phyloP scores from a whole-genome alignment of 352 stramenopile genomes.

The Globisporangium irregulare region DNA sequence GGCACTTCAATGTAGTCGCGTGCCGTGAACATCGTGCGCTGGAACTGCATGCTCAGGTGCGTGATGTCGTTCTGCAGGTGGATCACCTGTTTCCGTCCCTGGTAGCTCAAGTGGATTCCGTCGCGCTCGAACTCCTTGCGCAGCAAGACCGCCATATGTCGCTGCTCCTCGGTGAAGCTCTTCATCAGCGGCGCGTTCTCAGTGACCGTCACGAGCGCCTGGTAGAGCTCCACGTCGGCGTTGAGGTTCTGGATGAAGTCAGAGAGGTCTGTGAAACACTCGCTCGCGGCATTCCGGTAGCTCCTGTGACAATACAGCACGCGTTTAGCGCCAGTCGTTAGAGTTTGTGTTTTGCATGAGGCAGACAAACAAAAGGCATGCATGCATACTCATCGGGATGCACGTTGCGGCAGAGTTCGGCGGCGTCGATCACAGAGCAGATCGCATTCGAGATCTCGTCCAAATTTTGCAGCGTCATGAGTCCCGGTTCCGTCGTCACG shows the following conservation, averaged over 20 bases:
- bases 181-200: conserved; percentile 48
- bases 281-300: conserved; percentile 81
- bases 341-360: no score
- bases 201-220: conserved; percentile 70
- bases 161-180: conserved; percentile 87
- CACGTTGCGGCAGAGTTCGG: conserved; percentile 93
- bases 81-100: conserved; percentile 78
- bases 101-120: conserved; percentile 90
- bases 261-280: conserved; percentile 90
- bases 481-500: conserved; percentile 42
- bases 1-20: conserved; percentile 67
- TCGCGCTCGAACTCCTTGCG: conserved; percentile 94
- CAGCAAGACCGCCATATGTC: conserved; percentile 86
- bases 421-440: conserved; percentile 95
- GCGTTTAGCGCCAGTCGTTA: neutral
- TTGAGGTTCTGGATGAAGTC: conserved; percentile 96
- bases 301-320: conserved; percentile 22
- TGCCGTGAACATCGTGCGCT: conserved; percentile 74
- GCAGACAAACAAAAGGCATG: no score
- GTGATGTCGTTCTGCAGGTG: conserved; percentile 88
- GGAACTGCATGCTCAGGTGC: conserved; percentile 86
- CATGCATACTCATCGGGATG: conserved; percentile 79
- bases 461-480: conserved; percentile 75
- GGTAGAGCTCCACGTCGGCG: conserved; percentile 89
- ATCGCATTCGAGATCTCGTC: conserved; percentile 95